Base-by-base conservation (phyloP, 2,329 filamentous ascomycete genomes). In the Shiraia bambusicola region DNA sequence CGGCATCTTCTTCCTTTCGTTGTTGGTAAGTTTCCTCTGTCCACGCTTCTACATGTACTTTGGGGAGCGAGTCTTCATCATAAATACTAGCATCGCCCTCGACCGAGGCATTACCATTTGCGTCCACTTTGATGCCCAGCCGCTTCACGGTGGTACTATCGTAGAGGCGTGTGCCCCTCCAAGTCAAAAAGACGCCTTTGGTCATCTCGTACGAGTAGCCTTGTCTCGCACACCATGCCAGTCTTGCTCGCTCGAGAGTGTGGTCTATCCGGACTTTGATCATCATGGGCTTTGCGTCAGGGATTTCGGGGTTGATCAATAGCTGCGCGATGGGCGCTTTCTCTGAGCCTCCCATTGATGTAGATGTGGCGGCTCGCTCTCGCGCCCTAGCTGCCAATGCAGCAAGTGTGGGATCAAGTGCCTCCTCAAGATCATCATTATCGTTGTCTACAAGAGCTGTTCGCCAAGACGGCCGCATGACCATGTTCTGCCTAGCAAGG, bases 41-140 rank as follows among this genome's bases (percentile, higher is more conserved):
- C 78, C 87, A 88, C 6, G 86, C 87, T 65, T 91, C 84, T 49
- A 95, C 76, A 52, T 86, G 79, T n/a, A 95, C 77, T 38, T 79
- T 78, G 6, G 75, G 69, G 10, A 56, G 30, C 14, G 61, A 58
- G 4, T 76, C 74, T 16, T 77, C 75, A 17, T 78, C 76, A 38
- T 79, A 77, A 2, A 78, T 76, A 15, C 75, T 73, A 4, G 76
- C 66, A n/a, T 61, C 54, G 38, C 63, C 61, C 28, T 69, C 65
- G 40, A 68, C 54, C 13, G 56, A 62, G 12, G 71, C 56, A 27
- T 56, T 64, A 0, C 74, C 70, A 22, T 69, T 59, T 2, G 58
- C 54, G 38, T 75, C 71, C 3, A 75, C 58, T 19, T 71, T 70
- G 32, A 93, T 77, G 8, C 66, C 67, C n/a, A 67, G 40, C 3